Conservation (phyloP, 345 rosid species). For the Linum usitatissimum region DNA sequence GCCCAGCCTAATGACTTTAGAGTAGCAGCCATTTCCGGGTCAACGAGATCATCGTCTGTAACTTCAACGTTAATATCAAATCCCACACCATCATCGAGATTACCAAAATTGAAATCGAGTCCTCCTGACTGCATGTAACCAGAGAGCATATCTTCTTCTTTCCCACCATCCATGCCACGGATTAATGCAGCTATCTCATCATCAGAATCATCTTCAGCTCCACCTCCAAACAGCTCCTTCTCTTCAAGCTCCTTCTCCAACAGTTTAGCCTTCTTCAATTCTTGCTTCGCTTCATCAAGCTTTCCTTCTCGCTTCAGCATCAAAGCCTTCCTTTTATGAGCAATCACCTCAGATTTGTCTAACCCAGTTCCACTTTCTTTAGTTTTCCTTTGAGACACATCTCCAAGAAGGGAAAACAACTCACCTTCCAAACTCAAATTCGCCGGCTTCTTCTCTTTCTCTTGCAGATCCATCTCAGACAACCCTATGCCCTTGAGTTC, state of each 20-base stretch:
- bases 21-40: constrained; percentile 68
- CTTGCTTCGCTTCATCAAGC: constrained; percentile 94
- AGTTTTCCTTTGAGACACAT: constrained; percentile 29
- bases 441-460: constrained; percentile 38
- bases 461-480: constrained; percentile 53
- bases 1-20: constrained; percentile 69
- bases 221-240: constrained; percentile 55
- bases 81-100: constrained; percentile 43
- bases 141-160: constrained; percentile 38
- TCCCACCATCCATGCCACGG: constrained; percentile 41
- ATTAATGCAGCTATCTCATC: constrained; percentile 79
- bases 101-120: constrained; percentile 31
- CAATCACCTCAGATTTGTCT: constrained; percentile 50
- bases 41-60: constrained; percentile 77
- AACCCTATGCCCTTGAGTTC: constrained; percentile 75
- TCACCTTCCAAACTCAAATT: constrained; percentile 74
- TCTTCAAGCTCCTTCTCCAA: constrained; percentile 87
- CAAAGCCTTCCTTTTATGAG: constrained; percentile 73
- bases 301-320: constrained; percentile 80
- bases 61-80: constrained; percentile 52
- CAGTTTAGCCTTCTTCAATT: constrained; percentile 72
- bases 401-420: constrained; percentile 62
- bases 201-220: constrained; percentile 75
- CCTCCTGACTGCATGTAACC: constrained; percentile 22
- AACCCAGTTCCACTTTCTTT: constrained; percentile 23